These are phyloP conservation scores for Hypholoma sublateritium DNA, from an alignment of 768 basidiomycete genomes.

Conservation along the genomic window DNA sequence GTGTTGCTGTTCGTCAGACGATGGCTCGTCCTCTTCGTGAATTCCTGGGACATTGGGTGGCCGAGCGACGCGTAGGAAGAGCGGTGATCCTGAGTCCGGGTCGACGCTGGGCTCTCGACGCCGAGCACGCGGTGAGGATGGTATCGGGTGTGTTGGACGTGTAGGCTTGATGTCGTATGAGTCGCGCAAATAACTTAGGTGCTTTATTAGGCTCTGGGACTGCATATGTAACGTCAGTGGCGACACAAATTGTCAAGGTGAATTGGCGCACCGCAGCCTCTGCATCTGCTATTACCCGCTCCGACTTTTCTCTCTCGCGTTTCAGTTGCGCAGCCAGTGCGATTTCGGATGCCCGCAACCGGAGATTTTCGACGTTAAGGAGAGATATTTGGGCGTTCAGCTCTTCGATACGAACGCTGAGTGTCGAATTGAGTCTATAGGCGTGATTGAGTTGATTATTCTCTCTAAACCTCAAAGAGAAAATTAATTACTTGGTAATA, in stretches of 20 bases:
- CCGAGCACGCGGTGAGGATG: slow-evolving; percentile 50
- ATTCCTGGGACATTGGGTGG: slow-evolving; percentile 68
- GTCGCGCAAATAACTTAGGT: slow-evolving; percentile 63
- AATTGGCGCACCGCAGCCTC: slow-evolving; percentile 64
- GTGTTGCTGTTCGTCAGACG: slow-evolving; percentile 41
- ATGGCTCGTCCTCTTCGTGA: slow-evolving; percentile 65
- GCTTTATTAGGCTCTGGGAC: slow-evolving; percentile 64
- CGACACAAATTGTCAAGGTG: slow-evolving; percentile 1
- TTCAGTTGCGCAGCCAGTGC: slow-evolving; percentile 74
- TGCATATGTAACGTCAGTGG: slow-evolving; percentile 24
- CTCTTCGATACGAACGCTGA: slow-evolving; percentile 83
- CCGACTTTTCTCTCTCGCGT: slow-evolving; percentile 76
- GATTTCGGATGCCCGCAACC: slow-evolving; percentile 79
- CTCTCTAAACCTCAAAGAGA: not conserved
- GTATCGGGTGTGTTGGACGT: slow-evolving; percentile 37
- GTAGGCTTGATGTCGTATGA: slow-evolving; percentile 46
- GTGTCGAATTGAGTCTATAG: slow-evolving; percentile 76
- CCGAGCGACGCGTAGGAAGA: slow-evolving; percentile 57
- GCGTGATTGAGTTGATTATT: not conserved
- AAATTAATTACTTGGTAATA: slow-evolving; percentile 73
- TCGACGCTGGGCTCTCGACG: slow-evolving; percentile 37
- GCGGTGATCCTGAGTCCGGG: slow-evolving; percentile 41
- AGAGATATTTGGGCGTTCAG: slow-evolving; percentile 79
- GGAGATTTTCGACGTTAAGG: slow-evolving; percentile 82
- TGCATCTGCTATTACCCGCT: slow-evolving; percentile 68